phyloP scores from a whole-genome alignment of 2,329 filamentous ascomycete genomes.

The Rutstroemia sp. region DNA sequence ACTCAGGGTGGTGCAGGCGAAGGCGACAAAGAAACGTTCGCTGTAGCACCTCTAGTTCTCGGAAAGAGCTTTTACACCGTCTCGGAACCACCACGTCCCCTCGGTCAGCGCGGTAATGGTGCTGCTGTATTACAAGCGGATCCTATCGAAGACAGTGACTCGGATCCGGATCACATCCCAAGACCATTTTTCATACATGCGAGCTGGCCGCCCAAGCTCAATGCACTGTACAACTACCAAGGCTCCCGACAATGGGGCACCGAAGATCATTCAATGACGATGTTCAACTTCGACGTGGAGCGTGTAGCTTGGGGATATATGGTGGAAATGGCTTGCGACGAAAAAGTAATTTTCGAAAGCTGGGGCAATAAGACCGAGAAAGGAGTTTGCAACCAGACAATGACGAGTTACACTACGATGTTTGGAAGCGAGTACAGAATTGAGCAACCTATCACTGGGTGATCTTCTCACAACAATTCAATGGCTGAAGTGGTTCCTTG shows the following conservation, averaged over 20 bases:
- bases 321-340: slow-evolving; percentile 18
- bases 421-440: slow-evolving; percentile 10
- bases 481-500: no score
- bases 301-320: slow-evolving; percentile 16
- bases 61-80: slow-evolving; percentile 32
- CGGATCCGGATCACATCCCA: neutral
- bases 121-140: slow-evolving; percentile 15
- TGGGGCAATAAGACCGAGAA: slow-evolving; percentile 13
- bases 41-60: slow-evolving; percentile 36
- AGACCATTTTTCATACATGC: slow-evolving; percentile 18
- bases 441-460: neutral
- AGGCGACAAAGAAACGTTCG: slow-evolving; percentile 45
- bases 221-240: slow-evolving; percentile 12
- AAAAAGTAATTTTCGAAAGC: slow-evolving; percentile 10
- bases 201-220: slow-evolving; percentile 17
- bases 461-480: neutral
- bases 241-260: slow-evolving; percentile 13
- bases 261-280: neutral
- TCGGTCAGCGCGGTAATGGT: slow-evolving; percentile 7
- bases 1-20: slow-evolving; percentile 39
- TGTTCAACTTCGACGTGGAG: slow-evolving; percentile 17
- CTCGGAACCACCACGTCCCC: slow-evolving; percentile 1
- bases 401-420: slow-evolving; percentile 10
- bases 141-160: slow-evolving; percentile 4
- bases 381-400: slow-evolving; percentile 14